phyloP scores from a whole-genome alignment of 2,329 filamentous ascomycete species.

The Paecilomyces sp. region DNA sequence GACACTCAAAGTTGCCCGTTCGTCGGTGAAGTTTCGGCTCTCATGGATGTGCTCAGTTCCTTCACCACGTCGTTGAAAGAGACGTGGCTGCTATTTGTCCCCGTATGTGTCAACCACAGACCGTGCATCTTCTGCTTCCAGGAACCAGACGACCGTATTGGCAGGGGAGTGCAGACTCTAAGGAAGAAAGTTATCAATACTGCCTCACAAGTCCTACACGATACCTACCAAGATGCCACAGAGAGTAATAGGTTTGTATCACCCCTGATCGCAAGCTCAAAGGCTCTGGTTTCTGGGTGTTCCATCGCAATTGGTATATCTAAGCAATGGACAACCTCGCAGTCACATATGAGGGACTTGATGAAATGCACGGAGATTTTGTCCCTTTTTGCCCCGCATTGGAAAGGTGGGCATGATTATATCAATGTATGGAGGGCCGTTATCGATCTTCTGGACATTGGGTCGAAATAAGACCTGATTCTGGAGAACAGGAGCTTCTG shows the following conservation, averaged over 20 bases:
- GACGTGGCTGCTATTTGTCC: background rate
- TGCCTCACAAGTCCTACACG: background rate
- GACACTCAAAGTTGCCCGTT: background rate
- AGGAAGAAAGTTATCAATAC: background rate
- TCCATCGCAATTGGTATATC: background rate
- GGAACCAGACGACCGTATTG: background rate
- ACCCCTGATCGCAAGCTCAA: background rate
- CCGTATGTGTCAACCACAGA: background rate
- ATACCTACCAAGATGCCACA: background rate
- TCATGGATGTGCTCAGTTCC: background rate
- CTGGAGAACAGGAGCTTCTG: background rate
- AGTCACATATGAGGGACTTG: background rate
- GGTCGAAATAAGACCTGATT: background rate
- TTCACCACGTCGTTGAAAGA: background rate
- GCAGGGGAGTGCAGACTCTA: background rate
- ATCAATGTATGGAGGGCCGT: background rate
- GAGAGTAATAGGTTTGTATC: background rate
- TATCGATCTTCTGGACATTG: background rate
- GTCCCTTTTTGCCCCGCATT: background rate
- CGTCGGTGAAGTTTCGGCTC: background rate
- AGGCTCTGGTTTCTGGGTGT: background rate
- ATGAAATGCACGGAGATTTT: background rate
- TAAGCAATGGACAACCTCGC: background rate
- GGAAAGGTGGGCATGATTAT: background rate
- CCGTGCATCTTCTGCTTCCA: background rate